A percentile compares a stretch with the other conserved stretches of the same genome.
These are phyloP conservation scores for Dalbergia cochinchinensis DNA, from an alignment of 306 rosid genomes.

Conservation along the genomic window DNA sequence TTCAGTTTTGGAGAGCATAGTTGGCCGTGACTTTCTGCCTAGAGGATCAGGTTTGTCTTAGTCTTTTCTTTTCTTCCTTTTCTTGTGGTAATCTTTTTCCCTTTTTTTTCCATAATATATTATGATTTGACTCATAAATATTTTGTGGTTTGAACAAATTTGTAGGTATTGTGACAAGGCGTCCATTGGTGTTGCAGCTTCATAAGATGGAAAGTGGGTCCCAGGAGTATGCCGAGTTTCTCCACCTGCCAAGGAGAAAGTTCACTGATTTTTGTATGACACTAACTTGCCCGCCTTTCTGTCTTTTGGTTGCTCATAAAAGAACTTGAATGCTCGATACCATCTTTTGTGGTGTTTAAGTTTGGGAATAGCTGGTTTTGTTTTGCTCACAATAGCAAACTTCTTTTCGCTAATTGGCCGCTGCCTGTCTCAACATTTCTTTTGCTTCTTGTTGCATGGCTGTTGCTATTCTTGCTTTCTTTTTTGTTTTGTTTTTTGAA, in stretches of 20 bases:
- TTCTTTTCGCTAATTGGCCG: no score
- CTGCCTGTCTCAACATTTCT: no score
- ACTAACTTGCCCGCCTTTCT: conserved; percentile 4
- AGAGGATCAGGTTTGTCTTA: conserved; percentile 84
- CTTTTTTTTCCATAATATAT: neutral
- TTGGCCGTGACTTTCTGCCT: conserved; percentile 98
- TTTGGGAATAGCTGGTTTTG: no score
- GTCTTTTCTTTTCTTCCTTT: neutral
- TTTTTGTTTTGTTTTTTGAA: no score
- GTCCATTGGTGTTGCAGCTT: conserved; percentile 97
- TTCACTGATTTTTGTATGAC: conserved; percentile 74
- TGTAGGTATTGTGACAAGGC: conserved; percentile 94
- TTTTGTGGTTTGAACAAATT: conserved; percentile 58
- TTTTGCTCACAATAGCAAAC: no score
- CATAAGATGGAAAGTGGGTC: conserved; percentile 76
- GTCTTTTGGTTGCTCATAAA: conserved; percentile 16
- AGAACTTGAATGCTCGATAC: no score
- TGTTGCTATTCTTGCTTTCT: no score
- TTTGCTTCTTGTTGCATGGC: no score
- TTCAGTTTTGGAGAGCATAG: conserved; percentile 96
- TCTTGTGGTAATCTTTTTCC: neutral
- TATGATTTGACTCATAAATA: neutral
- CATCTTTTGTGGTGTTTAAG: no score
- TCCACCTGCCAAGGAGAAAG: conserved; percentile 81
- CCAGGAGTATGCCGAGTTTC: conserved; percentile 94